Evolutionary conservation across 2,329 filamentous ascomycete species (phyloP).

Genomic region (Exserohilum turcica): DNA sequence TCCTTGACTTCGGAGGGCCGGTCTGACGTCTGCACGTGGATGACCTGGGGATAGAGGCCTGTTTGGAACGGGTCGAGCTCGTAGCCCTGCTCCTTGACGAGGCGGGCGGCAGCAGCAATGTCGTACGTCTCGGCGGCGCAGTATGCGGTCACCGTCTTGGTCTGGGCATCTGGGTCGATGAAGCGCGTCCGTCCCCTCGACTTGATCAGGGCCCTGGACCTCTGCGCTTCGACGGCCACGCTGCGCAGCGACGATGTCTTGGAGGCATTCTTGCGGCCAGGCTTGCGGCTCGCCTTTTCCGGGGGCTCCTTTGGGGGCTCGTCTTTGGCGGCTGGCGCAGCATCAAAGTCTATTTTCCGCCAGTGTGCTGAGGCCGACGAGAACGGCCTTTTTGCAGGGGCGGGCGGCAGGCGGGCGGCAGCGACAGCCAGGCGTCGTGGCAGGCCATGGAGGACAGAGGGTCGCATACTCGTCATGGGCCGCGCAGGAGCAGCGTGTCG

Average conservation of each 20-base stretch:
- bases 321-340: conserved; percentile 10
- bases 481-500: conserved; percentile 7
- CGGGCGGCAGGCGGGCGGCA: conserved; percentile 8
- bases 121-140: conserved; percentile 72
- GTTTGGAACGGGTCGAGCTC: conserved; percentile 67
- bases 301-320: conserved; percentile 15
- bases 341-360: conserved; percentile 37
- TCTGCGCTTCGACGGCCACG: conserved; percentile 84
- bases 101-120: conserved; percentile 61
- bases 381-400: conserved; percentile 17
- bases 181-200: conserved; percentile 51
- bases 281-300: conserved; percentile 26
- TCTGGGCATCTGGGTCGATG: conserved; percentile 54
- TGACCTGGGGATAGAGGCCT: conserved; percentile 67
- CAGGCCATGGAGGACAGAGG: conserved; percentile 29
- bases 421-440: conserved; percentile 27
- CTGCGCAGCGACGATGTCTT: conserved; percentile 71
- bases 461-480: conserved; percentile 36
- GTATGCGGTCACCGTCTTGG: conserved; percentile 65
- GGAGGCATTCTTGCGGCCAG: conserved; percentile 34
- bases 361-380: conserved; percentile 14
- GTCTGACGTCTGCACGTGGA: conserved; percentile 61
- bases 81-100: conserved; percentile 64
- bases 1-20: conserved; percentile 49
- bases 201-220: conserved; percentile 59